phyloP scores from a whole-genome alignment of 371 early-diverging fungal species.

The Batkoa obscura region DNA sequence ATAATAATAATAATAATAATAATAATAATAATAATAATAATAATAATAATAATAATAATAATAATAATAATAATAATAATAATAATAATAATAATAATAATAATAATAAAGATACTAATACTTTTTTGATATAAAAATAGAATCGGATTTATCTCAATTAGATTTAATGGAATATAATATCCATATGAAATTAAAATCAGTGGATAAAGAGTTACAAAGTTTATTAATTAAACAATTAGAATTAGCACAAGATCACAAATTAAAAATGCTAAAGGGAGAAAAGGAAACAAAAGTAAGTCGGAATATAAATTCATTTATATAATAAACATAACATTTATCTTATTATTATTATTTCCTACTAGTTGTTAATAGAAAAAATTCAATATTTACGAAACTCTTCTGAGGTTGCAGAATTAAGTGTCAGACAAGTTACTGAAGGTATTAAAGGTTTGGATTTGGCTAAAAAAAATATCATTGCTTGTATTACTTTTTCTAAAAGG shows the following conservation, averaged over 20 bases:
- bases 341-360: neutral
- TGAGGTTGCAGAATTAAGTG: neutral
- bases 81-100: no score
- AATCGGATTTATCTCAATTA: neutral
- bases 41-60: no score
- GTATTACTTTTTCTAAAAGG: neutral
- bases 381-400: neutral
- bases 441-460: neutral
- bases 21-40: no score
- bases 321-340: neutral
- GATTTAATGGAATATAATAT: neutral
- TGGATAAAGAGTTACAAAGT: neutral
- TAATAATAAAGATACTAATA: no score
- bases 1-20: no score
- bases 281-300: neutral
- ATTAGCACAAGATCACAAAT: no score
- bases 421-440: neutral
- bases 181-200: neutral
- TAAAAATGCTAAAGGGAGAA: neutral
- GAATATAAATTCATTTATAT: no score
- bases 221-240: neutral
- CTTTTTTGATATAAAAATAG: no score
- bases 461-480: neutral
- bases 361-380: neutral
- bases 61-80: no score